Conservation (phyloP, 768 basidiomycete species). For the Dacryopinax primogenitus region DNA sequence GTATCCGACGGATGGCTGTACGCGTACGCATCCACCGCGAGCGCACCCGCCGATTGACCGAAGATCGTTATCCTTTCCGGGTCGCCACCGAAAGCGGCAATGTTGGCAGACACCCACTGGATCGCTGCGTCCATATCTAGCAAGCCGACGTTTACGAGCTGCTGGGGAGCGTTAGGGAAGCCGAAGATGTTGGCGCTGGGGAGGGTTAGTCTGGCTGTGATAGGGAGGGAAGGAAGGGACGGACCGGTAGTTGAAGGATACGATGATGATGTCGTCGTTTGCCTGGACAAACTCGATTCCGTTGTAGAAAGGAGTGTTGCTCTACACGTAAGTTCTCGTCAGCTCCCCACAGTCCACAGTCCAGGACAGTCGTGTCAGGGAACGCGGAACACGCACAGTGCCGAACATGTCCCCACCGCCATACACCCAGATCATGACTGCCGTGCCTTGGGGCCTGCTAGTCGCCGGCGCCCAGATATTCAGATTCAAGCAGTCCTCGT, state of each 20-base stretch:
- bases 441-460: slow-evolving; percentile 11
- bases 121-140: slow-evolving; percentile 31
- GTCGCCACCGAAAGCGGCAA: slow-evolving; percentile 26
- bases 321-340: slow-evolving; percentile 16
- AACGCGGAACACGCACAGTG: slow-evolving; percentile 11
- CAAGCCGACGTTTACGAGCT: slow-evolving; percentile 38
- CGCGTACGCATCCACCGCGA: slow-evolving; percentile 29
- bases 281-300: slow-evolving; percentile 14
- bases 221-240: slow-evolving; percentile 23
- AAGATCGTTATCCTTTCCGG: slow-evolving; percentile 36
- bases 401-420: slow-evolving; percentile 22
- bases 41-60: slow-evolving; percentile 47
- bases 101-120: slow-evolving; percentile 25
- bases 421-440: slow-evolving; percentile 24
- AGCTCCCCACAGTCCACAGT: too few species aligned
- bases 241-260: slow-evolving; percentile 40
- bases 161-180: slow-evolving; percentile 35
- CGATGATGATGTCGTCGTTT: slow-evolving; percentile 30
- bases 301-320: slow-evolving; percentile 17
- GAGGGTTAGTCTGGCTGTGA: slow-evolving; percentile 28
- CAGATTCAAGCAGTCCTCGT: slow-evolving; percentile 22
- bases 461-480: slow-evolving; percentile 24
- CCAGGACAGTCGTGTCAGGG: too few species aligned
- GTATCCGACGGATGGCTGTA: neutral
- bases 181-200: slow-evolving; percentile 34